phyloP scores from a whole-genome alignment of 2,329 filamentous ascomycete genomes.

The Hypoxylon sp. region DNA sequence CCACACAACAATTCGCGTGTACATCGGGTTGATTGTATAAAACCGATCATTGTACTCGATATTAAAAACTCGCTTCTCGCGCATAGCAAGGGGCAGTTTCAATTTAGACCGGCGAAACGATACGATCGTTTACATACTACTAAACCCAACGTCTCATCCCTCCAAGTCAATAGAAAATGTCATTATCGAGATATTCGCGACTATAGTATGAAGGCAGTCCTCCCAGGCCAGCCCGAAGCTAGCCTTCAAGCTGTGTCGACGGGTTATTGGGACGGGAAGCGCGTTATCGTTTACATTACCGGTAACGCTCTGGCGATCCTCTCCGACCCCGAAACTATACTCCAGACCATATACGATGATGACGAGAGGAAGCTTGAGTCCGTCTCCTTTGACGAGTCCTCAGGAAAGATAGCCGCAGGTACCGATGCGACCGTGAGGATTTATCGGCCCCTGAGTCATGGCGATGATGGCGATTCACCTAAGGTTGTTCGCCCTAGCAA shows the following conservation, averaged over 20 bases:
- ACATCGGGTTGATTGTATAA: constrained; percentile 12
- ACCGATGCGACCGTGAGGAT: constrained; percentile 78
- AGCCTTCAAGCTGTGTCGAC: constrained; percentile 64
- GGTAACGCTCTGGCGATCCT: constrained; percentile 91
- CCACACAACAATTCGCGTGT: constrained; percentile 2
- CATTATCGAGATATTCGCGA: constrained; percentile 44
- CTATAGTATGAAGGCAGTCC: constrained; percentile 63
- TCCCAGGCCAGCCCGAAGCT: constrained; percentile 65
- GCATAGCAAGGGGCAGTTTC: constrained; percentile 18
- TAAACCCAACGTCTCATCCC: constrained; percentile 13
- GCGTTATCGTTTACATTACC: constrained; percentile 79
- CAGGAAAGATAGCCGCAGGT: constrained; percentile 87
- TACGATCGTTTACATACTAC: constrained; percentile 26
- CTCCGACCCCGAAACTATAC: constrained; percentile 77
- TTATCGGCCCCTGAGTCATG: constrained; percentile 81
- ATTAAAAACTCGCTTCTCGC: constrained; percentile 6
- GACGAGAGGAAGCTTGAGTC: constrained; percentile 77
- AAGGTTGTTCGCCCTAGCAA: constrained; percentile 70
- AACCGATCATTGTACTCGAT: not conserved
- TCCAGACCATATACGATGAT: constrained; percentile 94
- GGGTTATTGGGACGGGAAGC: constrained; percentile 61
- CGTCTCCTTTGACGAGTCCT: constrained; percentile 83
- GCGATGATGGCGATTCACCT: constrained; percentile 72
- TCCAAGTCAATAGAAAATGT: constrained; percentile 47
- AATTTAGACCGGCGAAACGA: constrained; percentile 28